Evolutionary conservation across 108 stramenopile species (phyloP), one percentile per base, ranked within the genome.

Genomic region (Cyclotella cryptica): DNA sequence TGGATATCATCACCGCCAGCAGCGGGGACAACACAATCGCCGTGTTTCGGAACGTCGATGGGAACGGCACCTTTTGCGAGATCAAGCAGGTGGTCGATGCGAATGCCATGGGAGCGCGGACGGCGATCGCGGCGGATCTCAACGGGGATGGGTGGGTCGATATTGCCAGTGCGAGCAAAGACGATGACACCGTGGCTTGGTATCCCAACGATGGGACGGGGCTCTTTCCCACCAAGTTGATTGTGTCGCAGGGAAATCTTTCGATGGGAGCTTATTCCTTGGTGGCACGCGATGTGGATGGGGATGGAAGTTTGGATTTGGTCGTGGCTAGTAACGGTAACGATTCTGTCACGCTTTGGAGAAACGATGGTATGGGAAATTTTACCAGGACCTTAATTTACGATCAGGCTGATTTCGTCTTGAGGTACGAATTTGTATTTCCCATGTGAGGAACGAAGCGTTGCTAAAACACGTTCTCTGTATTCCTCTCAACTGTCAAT

Each of bases 121-220:
- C 74, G 10, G 74, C 64, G 18, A 45, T 75, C 17, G 74, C 77
- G 5, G 58, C 46, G 8, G 77, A 78, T 46, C 6, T 78, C 28
- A 69, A 78, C 60, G 77, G 69, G 3, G 77, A 78, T 69, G 77
- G 77, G n/a, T 69, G 69, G 68, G 26, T 80, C 1, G 79, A 80
- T 52, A 26, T 80, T 66, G 70, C 61, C 4, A 29, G 46, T 3
- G 72, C 79, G 0, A 43, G 40, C 17, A 71, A 62, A 44, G 66
- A 75, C 44, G 79, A 80, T 59, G 49, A 63, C 49, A 66, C 62
- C 15, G 74, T 80, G 30, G 60, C 79, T 29, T 80, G 79, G 79
- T 80, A 80, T 58, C 70, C 69, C 9, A 80, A 80, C 58, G 67
- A 73, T 46, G 72, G 79, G 1, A 46, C 47, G 8, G 70, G 60